A percentile compares a stretch with the other conserved stretches of the same genome.
Conservation (phyloP, 1,284 basidiomycete genomes). For the Apiotrichum brassicae region DNA sequence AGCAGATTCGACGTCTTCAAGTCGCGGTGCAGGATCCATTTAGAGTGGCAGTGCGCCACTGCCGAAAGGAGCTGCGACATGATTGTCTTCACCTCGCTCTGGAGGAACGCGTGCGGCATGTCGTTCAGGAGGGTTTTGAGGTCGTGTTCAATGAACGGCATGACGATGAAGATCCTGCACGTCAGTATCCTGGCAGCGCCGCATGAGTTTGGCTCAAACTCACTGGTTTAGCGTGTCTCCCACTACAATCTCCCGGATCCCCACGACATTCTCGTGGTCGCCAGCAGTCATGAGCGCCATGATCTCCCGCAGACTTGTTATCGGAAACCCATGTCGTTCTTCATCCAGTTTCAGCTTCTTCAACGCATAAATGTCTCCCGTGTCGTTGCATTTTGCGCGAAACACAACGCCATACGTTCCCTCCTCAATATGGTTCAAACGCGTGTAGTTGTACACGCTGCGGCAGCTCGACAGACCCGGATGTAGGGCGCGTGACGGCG, state of each 20-base stretch:
- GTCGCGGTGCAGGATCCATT: conserved; percentile 97
- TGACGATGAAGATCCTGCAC: conserved; percentile 89
- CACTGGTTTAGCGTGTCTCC: conserved; percentile 99
- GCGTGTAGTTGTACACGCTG: conserved; percentile 85
- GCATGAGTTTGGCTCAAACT: conserved; percentile 45
- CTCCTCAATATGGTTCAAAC: conserved; percentile 97
- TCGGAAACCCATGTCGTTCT: conserved; percentile 96
- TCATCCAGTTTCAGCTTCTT: conserved; percentile 98
- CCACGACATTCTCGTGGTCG: conserved; percentile 88
- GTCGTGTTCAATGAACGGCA: conserved; percentile 99
- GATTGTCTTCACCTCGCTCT: conserved; percentile 96
- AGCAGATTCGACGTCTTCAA: conserved; percentile 95
- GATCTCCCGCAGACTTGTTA: conserved; percentile 91
- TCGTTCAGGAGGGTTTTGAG: conserved; percentile 88
- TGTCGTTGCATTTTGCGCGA: conserved; percentile 85
- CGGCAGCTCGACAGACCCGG: conserved; percentile 73
- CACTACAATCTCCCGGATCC: conserved; percentile 92
- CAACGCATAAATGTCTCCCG: conserved; percentile 89
- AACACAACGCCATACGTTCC: conserved; percentile 98
- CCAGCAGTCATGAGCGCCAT: conserved; percentile 83
- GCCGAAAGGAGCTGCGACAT: conserved; percentile 92
- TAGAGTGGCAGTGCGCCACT: conserved; percentile 81
- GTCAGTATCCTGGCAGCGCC: background rate
- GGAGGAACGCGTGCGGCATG: conserved; percentile 91
- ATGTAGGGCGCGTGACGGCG: conserved; percentile 67